These are phyloP conservation scores for Colletotrichum sp. DNA, from an alignment of 2,329 filamentous ascomycete species.

Conservation along the genomic window DNA sequence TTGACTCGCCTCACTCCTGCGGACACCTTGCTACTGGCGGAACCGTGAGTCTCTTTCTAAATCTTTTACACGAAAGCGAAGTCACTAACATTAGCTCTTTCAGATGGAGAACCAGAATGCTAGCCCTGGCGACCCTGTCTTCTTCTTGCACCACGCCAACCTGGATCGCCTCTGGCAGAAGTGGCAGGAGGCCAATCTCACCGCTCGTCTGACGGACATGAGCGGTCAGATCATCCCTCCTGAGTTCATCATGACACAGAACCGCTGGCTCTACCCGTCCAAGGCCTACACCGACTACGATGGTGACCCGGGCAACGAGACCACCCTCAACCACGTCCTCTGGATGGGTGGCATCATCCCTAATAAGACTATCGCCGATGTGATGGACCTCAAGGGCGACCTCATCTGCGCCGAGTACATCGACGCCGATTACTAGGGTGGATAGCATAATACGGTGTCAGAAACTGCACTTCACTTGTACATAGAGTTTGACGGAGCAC, in stretches of 20 bases:
- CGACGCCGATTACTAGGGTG: neutral
- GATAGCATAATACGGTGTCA: neutral
- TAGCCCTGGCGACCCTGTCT: conserved; percentile 9
- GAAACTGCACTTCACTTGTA: neutral
- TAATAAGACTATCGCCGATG: conserved; percentile 25
- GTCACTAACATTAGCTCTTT: neutral
- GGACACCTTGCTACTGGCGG: conserved; percentile 1
- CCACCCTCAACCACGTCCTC: conserved; percentile 29
- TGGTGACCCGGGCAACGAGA: conserved; percentile 24
- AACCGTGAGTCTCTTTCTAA: neutral
- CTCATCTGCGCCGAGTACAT: conserved; percentile 30
- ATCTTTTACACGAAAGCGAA: neutral
- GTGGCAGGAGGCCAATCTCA: conserved; percentile 18
- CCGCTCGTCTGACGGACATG: neutral
- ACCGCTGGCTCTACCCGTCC: conserved; percentile 1
- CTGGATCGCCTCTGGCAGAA: neutral
- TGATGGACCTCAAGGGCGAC: conserved; percentile 31
- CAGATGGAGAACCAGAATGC: conserved; percentile 12
- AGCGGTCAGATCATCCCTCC: neutral
- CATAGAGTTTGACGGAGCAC: neutral
- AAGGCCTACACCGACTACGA: conserved; percentile 3
- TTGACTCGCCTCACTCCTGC: conserved; percentile 2
- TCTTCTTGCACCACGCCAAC: conserved; percentile 12
- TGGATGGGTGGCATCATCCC: conserved; percentile 30
- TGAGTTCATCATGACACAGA: conserved; percentile 1